Evolutionary conservation across 2,329 filamentous ascomycete species (phyloP).

Genomic region (Colletotrichum sojae): DNA sequence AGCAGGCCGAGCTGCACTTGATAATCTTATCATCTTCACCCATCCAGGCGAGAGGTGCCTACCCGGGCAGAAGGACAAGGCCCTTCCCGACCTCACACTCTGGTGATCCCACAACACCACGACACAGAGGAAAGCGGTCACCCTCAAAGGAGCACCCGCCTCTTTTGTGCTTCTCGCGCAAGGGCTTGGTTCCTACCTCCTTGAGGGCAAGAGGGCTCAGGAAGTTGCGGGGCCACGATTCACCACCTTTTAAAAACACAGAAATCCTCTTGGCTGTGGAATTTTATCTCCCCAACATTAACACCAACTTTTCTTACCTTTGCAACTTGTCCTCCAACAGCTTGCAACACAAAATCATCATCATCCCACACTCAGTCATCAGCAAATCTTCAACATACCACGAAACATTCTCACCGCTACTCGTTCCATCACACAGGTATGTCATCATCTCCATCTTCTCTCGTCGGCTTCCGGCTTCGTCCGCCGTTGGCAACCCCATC

Average conservation of each 20-base stretch:
- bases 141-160: slow-evolving; percentile 12
- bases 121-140: slow-evolving; percentile 13
- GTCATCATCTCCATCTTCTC: not conserved
- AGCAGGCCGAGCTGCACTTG: not conserved
- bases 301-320: slow-evolving; percentile 20
- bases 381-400: no score
- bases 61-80: slow-evolving; percentile 7
- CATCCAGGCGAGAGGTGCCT: not conserved
- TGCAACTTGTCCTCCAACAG: slow-evolving; percentile 5
- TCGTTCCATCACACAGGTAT: slow-evolving; percentile 16
- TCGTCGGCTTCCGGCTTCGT: slow-evolving; percentile 1
- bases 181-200: slow-evolving; percentile 6
- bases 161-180: slow-evolving; percentile 23
- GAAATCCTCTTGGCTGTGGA: slow-evolving; percentile 12
- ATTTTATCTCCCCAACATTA: slow-evolving; percentile 1
- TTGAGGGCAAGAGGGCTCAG: slow-evolving; percentile 8
- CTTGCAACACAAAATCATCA: slow-evolving; percentile 10
- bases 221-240: slow-evolving; percentile 5
- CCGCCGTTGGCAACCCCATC: no score
- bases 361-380: slow-evolving; percentile 1
- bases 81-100: slow-evolving; percentile 15
- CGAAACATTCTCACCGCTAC: slow-evolving; percentile 1
- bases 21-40: not conserved
- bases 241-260: slow-evolving; percentile 19
- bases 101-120: slow-evolving; percentile 26